phyloP scores from a whole-genome alignment of 169 alveolate species.

The Cystoisospora suis region DNA sequence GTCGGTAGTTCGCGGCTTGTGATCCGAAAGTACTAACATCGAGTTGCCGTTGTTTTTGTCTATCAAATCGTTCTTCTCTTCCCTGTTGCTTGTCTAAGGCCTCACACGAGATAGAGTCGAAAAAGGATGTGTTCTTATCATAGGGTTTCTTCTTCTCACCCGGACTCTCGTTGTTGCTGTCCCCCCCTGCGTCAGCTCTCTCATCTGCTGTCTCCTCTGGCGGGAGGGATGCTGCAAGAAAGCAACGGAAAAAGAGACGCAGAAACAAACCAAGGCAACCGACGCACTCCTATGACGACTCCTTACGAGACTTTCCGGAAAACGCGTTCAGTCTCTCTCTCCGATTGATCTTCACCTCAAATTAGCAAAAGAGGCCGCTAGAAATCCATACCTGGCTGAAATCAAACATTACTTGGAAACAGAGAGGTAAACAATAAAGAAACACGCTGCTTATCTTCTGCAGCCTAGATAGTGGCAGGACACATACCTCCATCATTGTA shows the following conservation, averaged over 20 bases:
- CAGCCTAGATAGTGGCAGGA: no score
- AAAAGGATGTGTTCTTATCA: slow-evolving; percentile 57
- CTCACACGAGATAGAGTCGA: slow-evolving; percentile 64
- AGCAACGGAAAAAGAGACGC: background rate
- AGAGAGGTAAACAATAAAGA: no score
- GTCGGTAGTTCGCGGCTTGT: slow-evolving; percentile 47
- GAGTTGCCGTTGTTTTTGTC: slow-evolving; percentile 37
- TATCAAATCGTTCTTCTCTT: slow-evolving; percentile 1
- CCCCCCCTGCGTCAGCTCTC: background rate
- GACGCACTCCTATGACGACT: no score
- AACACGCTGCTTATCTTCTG: no score
- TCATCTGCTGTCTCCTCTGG: slow-evolving; percentile 8
- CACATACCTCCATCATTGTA: no score
- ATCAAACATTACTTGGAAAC: no score
- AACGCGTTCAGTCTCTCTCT: no score
- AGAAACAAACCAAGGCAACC: no score
- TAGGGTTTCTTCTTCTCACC: slow-evolving; percentile 40
- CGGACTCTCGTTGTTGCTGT: background rate
- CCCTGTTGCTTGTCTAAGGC: slow-evolving; percentile 58
- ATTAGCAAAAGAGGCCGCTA: no score
- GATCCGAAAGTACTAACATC: slow-evolving; percentile 52
- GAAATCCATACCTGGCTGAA: no score
- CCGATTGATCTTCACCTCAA: no score
- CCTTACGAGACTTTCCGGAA: no score
- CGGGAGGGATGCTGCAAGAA: slow-evolving; percentile 9